A percentile compares a stretch with the other conserved stretches of the same genome.
These are phyloP conservation scores for Nectriaceae sp. DNA, from an alignment of 2,329 filamentous ascomycete species.

Conservation along the genomic window DNA sequence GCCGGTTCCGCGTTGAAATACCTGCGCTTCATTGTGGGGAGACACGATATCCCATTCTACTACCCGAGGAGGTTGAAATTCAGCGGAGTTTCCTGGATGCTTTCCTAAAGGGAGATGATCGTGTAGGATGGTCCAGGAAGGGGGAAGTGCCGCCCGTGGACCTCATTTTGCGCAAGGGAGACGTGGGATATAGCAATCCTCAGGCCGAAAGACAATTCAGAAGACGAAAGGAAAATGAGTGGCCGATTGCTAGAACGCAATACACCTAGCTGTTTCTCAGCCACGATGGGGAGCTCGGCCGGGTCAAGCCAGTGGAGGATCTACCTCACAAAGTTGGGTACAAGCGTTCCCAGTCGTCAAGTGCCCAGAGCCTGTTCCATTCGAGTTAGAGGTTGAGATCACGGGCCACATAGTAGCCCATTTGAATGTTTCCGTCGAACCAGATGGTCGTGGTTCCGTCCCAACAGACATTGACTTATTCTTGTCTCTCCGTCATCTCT, in stretches of 20 bases:
- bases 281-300: not conserved
- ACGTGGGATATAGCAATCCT: conserved; percentile 66
- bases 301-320: conserved; percentile 18
- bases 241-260: conserved; percentile 65
- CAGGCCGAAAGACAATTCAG: conserved; percentile 56
- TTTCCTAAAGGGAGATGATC: conserved; percentile 67
- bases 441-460: conserved; percentile 27
- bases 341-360: not conserved
- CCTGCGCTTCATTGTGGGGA: conserved; percentile 66
- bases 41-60: conserved; percentile 73
- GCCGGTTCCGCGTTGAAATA: conserved; percentile 68
- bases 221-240: conserved; percentile 58
- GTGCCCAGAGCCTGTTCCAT: conserved; percentile 46
- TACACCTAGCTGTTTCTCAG: conserved; percentile 64
- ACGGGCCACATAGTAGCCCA: conserved; percentile 68
- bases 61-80: conserved; percentile 65
- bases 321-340: not conserved
- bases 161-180: conserved; percentile 62
- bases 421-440: conserved; percentile 58
- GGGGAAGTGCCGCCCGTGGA: conserved; percentile 61
- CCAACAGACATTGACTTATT: conserved; percentile 59
- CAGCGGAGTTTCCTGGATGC: conserved; percentile 69
- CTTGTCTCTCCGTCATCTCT: conserved; percentile 67
- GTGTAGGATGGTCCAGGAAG: conserved; percentile 58
- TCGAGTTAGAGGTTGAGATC: conserved; percentile 63